Evolutionary conservation across 345 rosid genomes (phyloP).

Genomic region (Cardamine chenopodiifolia): DNA sequence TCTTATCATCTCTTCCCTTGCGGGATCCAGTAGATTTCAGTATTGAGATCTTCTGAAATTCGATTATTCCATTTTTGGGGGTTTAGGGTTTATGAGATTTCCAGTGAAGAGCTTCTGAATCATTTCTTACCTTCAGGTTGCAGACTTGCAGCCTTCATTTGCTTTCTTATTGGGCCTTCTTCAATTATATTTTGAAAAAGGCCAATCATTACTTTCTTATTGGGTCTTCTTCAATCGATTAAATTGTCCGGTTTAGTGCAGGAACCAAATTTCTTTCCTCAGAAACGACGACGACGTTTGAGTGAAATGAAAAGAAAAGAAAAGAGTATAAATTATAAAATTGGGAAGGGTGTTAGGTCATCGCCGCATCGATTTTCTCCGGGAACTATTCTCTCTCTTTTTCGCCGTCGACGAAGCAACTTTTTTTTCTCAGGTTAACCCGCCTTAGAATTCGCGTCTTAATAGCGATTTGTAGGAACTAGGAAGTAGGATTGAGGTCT

Average conservation of each 20-base stretch:
- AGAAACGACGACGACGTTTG: conserved; percentile 9
- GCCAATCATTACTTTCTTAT: background rate
- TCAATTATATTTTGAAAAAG: background rate
- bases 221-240: background rate
- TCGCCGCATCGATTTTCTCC: conserved; percentile 26
- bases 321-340: background rate
- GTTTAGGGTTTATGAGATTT: conserved; percentile 43
- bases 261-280: background rate
- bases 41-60: conserved; percentile 11
- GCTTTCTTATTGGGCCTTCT: background rate
- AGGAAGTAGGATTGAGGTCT: background rate
- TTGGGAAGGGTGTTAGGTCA: conserved; percentile 17
- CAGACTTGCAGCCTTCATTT: background rate
- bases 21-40: conserved; percentile 7
- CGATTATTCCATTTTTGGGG: conserved; percentile 21
- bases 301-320: background rate
- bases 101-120: conserved; percentile 12
- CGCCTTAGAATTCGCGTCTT: background rate
- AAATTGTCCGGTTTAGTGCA: conserved; percentile 3
- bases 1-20: conserved; percentile 50
- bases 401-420: conserved; percentile 18
- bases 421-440: conserved; percentile 10
- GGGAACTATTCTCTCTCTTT: conserved; percentile 13
- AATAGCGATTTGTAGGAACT: background rate
- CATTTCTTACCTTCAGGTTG: background rate